Conservation (phyloP, 441 rosid genomes). For the Rhodomyrtus psidioides region DNA sequence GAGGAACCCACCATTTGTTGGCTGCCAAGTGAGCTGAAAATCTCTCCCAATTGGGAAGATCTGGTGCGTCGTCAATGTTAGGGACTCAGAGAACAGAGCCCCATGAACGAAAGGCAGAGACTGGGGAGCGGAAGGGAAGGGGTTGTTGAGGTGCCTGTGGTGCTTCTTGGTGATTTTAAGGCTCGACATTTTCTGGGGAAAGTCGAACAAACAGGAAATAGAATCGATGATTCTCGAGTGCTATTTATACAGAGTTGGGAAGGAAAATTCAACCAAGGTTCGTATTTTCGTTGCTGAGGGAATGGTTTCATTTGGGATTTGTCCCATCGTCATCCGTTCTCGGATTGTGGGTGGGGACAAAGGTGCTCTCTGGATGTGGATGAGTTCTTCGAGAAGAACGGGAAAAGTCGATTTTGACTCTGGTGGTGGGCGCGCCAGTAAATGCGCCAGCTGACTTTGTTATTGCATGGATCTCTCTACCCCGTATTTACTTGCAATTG, state of each 20-base stretch:
- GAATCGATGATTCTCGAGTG: not conserved
- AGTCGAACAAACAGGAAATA: not conserved
- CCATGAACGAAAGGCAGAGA: conserved; percentile 42
- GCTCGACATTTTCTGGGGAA: conserved; percentile 19
- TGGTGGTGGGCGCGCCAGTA: not conserved
- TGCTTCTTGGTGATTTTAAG: conserved; percentile 47
- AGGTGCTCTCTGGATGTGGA: not conserved
- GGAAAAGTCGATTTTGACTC: not conserved
- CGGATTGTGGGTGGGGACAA: not conserved
- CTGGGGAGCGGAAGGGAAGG: conserved; percentile 42
- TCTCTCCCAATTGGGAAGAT: conserved; percentile 35
- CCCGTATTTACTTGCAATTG: not conserved
- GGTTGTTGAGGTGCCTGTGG: conserved; percentile 52
- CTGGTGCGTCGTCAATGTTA: conserved; percentile 14
- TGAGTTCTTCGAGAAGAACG: not conserved
- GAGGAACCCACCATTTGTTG: conserved; percentile 31
- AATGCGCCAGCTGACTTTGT: not conserved
- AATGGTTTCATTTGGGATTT: not conserved
- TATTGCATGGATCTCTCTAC: not conserved
- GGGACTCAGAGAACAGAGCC: conserved; percentile 22
- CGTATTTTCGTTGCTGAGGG: not conserved
- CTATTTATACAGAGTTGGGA: not conserved
- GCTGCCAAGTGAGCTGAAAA: conserved; percentile 47
- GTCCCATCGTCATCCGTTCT: not conserved
- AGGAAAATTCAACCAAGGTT: not conserved